These are phyloP conservation scores for Leptographium flavum DNA, from an alignment of 2,329 filamentous ascomycete genomes.

Conservation along the genomic window DNA sequence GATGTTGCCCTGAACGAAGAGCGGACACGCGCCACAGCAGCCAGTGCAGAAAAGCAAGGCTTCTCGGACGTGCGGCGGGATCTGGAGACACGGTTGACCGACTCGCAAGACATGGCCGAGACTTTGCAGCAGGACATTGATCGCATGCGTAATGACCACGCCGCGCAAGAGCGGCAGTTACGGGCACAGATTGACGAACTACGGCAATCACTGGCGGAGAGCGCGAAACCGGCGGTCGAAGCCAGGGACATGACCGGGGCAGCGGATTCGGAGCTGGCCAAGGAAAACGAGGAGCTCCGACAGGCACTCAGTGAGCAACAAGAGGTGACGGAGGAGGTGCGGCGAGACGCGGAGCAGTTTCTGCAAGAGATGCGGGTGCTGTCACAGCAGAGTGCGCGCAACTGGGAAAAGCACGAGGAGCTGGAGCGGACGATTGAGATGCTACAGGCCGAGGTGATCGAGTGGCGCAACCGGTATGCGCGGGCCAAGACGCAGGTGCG, in stretches of 20 bases:
- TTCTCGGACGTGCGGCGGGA: conserved; percentile 51
- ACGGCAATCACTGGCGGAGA: conserved; percentile 19
- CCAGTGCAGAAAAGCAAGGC: conserved; percentile 52
- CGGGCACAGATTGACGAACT: conserved; percentile 47
- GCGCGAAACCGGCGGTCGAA: conserved; percentile 6
- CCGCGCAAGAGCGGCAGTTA: conserved; percentile 46
- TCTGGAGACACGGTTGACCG: conserved; percentile 59
- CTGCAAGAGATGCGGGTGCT: conserved; percentile 79
- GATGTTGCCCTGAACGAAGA: conserved; percentile 44
- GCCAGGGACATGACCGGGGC: conserved; percentile 12
- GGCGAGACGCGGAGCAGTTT: conserved; percentile 68
- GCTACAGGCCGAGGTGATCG: conserved; percentile 69
- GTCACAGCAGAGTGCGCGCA: conserved; percentile 63
- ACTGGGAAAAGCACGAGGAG: conserved; percentile 69
- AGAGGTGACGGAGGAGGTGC: conserved; percentile 73
- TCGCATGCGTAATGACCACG: conserved; percentile 53
- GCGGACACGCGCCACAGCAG: conserved; percentile 34
- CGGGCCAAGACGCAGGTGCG: conserved; percentile 78
- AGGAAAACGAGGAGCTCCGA: conserved; percentile 57
- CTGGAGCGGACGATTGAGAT: conserved; percentile 60
- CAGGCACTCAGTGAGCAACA: conserved; percentile 58
- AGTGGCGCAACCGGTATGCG: conserved; percentile 85
- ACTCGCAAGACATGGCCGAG: conserved; percentile 66
- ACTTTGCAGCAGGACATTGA: conserved; percentile 69
- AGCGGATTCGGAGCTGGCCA: conserved; percentile 41